Conservation (phyloP, 2,329 filamentous ascomycete species). For the Neofusicoccum sp. region DNA sequence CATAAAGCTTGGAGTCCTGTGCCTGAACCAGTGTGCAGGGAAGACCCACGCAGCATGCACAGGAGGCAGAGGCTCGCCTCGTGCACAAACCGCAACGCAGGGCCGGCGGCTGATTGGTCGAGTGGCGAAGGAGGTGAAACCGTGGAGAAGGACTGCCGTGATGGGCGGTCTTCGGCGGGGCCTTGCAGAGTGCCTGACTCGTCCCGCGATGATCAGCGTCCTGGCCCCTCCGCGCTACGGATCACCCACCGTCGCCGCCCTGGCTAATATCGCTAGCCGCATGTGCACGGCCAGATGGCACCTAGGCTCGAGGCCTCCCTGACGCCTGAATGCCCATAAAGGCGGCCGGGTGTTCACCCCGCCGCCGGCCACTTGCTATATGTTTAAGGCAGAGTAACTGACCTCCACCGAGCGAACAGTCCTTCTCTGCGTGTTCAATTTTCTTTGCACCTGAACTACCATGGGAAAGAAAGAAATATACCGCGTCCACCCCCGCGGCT, state of each 20-base stretch:
- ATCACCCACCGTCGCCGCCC: neutral
- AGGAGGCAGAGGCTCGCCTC: no score
- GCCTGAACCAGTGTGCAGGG: no score
- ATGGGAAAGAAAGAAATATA: slow-evolving; percentile 4
- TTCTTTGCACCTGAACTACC: neutral
- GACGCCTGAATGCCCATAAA: neutral
- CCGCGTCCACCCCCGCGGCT: neutral
- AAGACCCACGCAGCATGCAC: no score
- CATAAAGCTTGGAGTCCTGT: no score
- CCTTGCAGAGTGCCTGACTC: neutral
- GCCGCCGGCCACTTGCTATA: no score
- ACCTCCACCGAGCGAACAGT: no score
- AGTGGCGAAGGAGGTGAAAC: neutral
- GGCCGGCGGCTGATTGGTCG: no score
- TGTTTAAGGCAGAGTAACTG: no score
- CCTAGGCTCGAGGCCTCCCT: neutral
- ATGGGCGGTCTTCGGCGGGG: neutral
- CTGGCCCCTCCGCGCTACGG: neutral
- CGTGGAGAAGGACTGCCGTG: neutral
- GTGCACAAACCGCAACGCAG: no score
- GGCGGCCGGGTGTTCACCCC: neutral
- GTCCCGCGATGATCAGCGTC: neutral
- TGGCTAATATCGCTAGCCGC: neutral
- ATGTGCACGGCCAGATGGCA: neutral
- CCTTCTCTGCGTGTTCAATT: no score